Evolutionary conservation across 163 green algal genomes (phyloP).

Genomic region (Chlorella variabilis): DNA sequence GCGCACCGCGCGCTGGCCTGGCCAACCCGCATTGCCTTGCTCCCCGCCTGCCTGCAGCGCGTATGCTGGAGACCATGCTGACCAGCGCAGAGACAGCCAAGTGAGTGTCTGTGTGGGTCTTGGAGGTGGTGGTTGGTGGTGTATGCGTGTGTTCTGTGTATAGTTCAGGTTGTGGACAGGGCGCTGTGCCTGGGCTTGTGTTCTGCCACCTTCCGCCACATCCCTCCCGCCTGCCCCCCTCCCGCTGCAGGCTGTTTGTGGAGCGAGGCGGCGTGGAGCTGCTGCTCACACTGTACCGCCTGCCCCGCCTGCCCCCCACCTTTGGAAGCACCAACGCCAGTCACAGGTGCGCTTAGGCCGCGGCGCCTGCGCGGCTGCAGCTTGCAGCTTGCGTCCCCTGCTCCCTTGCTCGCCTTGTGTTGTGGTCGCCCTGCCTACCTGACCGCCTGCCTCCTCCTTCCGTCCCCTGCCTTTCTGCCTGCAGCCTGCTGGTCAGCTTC

Average conservation of each 20-base stretch:
- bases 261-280: constrained; percentile 78
- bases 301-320: constrained; percentile 76
- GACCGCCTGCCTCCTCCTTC: background rate
- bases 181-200: background rate
- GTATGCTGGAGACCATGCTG: constrained; percentile 88
- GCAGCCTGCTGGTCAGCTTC: constrained; percentile 72
- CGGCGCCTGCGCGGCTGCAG: too few species aligned
- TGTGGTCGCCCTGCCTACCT: background rate
- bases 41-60: constrained; percentile 40
- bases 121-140: too few species aligned
- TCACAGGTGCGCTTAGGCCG: constrained; percentile 48
- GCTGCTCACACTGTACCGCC: constrained; percentile 79
- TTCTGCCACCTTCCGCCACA: background rate
- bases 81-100: constrained; percentile 67
- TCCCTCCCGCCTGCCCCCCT: background rate
- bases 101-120: background rate
- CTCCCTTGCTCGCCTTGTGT: too few species aligned
- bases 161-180: background rate
- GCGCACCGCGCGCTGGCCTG: too few species aligned
- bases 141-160: background rate
- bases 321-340: constrained; percentile 76
- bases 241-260: constrained; percentile 77
- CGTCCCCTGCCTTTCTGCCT: background rate
- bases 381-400: too few species aligned
- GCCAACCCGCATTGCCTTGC: too few species aligned